These are phyloP conservation scores for Lepidium campestre DNA, from an alignment of 441 rosid genomes.

Conservation along the genomic window DNA sequence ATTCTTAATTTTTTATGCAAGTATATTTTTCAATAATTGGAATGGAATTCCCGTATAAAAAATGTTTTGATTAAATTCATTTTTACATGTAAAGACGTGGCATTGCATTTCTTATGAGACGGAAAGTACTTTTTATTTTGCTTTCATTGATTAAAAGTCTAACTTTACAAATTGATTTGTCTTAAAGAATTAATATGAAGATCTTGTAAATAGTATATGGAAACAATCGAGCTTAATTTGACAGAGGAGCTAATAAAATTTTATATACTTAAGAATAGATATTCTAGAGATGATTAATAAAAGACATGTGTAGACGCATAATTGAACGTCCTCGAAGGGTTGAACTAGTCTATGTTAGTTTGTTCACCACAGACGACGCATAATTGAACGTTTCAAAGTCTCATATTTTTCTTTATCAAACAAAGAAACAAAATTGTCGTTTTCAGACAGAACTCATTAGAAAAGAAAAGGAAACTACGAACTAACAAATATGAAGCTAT, in stretches of 20 bases:
- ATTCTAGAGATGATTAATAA: not conserved
- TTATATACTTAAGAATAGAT: no score
- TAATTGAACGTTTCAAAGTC: conserved; percentile 21
- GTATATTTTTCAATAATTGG: no score
- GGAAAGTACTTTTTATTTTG: not conserved
- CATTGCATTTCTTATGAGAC: not conserved
- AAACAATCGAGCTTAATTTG: not conserved
- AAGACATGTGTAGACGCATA: not conserved
- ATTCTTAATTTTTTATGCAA: no score
- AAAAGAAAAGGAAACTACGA: not conserved
- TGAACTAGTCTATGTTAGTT: conserved; percentile 16
- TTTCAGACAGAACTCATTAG: not conserved
- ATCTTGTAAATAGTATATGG: not conserved
- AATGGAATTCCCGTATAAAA: no score
- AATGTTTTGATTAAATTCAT: no score
- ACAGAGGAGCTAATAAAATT: no score
- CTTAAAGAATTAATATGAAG: not conserved
- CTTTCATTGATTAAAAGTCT: not conserved
- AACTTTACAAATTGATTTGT: not conserved
- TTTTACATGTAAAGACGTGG: not conserved
- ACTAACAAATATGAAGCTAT: not conserved
- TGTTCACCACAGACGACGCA: conserved; percentile 10
- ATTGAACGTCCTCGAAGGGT: not conserved
- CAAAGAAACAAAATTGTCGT: not conserved
- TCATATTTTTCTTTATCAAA: not conserved